Conservation (phyloP, 139 green algal genomes). For the Mesostigma viride region DNA sequence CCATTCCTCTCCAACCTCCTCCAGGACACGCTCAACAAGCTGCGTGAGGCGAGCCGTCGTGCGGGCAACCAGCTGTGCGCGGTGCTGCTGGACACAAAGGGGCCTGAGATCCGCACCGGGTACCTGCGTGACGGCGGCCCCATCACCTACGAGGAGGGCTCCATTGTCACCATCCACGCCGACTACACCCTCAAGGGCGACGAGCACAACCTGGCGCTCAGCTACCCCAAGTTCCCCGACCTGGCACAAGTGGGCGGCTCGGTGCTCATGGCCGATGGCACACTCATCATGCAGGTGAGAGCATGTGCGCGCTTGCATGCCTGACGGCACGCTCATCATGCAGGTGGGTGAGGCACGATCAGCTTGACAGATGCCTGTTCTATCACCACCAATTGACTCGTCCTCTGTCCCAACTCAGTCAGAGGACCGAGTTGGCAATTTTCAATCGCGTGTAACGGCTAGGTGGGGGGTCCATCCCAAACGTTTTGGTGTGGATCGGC, state of each 20-base stretch:
- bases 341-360: too few relatives aligned
- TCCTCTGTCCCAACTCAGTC: too few relatives aligned
- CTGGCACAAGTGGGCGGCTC: conserved; percentile 58
- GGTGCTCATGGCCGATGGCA: conserved; percentile 85
- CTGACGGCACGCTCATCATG: too few relatives aligned
- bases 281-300: conserved; percentile 82
- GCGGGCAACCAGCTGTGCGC: conserved; percentile 69
- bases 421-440: too few relatives aligned
- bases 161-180: conserved; percentile 43
- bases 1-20: too few relatives aligned
- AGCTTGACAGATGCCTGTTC: too few relatives aligned
- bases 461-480: too few relatives aligned
- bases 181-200: conserved; percentile 73
- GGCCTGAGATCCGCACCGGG: conserved; percentile 86
- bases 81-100: conserved; percentile 93
- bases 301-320: too few relatives aligned
- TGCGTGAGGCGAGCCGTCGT: conserved; percentile 54
- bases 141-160: conserved; percentile 34
- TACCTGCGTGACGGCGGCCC: conserved; percentile 73
- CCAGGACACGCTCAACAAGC: conserved; percentile 78
- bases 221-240: conserved; percentile 13
- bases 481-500: too few relatives aligned
- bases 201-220: conserved; percentile 60
- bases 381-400: too few relatives aligned
- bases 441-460: too few relatives aligned